A percentile compares a stretch with the other conserved stretches of the same genome.
Conservation (phyloP, 179 eudicot species). For the Dionaea muscipula region DNA sequence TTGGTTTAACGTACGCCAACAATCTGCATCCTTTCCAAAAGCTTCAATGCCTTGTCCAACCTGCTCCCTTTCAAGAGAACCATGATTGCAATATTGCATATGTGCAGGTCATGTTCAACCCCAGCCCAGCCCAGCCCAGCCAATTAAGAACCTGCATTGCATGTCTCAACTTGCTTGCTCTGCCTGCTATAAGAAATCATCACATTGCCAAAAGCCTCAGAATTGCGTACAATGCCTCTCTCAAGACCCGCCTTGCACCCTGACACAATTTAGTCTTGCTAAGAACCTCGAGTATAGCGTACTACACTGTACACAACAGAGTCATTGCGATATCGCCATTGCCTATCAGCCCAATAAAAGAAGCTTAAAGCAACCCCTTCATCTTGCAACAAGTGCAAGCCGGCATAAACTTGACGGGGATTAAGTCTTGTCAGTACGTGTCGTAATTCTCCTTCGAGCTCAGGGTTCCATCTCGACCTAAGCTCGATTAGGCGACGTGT, state of each 20-base stretch:
- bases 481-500: slow-evolving; percentile 45
- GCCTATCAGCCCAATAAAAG: slow-evolving; percentile 73
- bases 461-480: slow-evolving; percentile 45
- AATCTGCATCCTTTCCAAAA: slow-evolving; percentile 51
- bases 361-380: slow-evolving; percentile 60
- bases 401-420: slow-evolving; percentile 63
- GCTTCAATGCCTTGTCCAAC: slow-evolving; percentile 57
- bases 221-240: slow-evolving; percentile 31
- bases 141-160: slow-evolving; percentile 53
- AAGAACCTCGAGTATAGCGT: slow-evolving; percentile 61
- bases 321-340: slow-evolving; percentile 73
- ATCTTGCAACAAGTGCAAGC: slow-evolving; percentile 46
- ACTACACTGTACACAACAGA: slow-evolving; percentile 58
- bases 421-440: slow-evolving; percentile 46
- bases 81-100: slow-evolving; percentile 57
- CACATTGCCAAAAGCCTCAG: slow-evolving; percentile 55
- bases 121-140: slow-evolving; percentile 55
- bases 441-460: slow-evolving; percentile 46
- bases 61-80: slow-evolving; percentile 49
- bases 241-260: slow-evolving; percentile 63
- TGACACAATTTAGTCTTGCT: slow-evolving; percentile 62
- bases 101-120: slow-evolving; percentile 40
- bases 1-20: slow-evolving; percentile 54
- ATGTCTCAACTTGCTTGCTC: slow-evolving; percentile 54
- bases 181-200: slow-evolving; percentile 77